Evolutionary conservation across 2,329 filamentous ascomycete genomes (phyloP).

Genomic region (Alternaria gansuensis): DNA sequence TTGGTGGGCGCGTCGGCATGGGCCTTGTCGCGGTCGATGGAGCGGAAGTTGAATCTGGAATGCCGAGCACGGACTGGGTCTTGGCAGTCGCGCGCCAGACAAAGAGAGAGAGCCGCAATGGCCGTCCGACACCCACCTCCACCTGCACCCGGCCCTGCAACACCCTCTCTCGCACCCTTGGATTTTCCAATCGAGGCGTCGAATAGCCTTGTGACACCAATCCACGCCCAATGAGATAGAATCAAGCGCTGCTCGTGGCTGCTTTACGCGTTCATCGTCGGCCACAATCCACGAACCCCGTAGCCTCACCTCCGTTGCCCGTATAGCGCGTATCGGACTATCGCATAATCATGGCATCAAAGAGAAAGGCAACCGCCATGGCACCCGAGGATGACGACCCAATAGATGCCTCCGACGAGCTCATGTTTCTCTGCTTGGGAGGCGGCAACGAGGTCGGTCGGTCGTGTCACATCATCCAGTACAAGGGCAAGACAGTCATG

Average conservation of each 20-base stretch:
- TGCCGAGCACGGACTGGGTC: constrained; percentile 36
- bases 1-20: constrained; percentile 29
- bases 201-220: constrained; percentile 3
- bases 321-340: background rate
- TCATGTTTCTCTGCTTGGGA: constrained; percentile 91
- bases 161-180: background rate
- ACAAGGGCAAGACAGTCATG: constrained; percentile 99
- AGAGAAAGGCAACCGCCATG: constrained; percentile 86
- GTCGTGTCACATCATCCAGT: constrained; percentile 97
- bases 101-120: constrained; percentile 36
- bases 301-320: constrained; percentile 8
- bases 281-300: constrained; percentile 4
- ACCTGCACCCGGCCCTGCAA: constrained; percentile 5
- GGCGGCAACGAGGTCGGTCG: constrained; percentile 97
- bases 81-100: constrained; percentile 43
- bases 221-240: constrained; percentile 16
- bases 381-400: constrained; percentile 81
- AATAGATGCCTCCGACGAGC: constrained; percentile 90
- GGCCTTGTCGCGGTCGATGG: constrained; percentile 27
- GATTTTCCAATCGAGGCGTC: constrained; percentile 4
- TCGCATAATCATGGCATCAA: constrained; percentile 77
- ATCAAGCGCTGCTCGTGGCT: constrained; percentile 1
- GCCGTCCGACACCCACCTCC: background rate
- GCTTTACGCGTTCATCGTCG: constrained; percentile 11
- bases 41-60: constrained; percentile 24